Evolutionary conservation across 345 rosid species (phyloP), one percentile per base, ranked within the genome.

Genomic region (Hevea brasiliensis): DNA sequence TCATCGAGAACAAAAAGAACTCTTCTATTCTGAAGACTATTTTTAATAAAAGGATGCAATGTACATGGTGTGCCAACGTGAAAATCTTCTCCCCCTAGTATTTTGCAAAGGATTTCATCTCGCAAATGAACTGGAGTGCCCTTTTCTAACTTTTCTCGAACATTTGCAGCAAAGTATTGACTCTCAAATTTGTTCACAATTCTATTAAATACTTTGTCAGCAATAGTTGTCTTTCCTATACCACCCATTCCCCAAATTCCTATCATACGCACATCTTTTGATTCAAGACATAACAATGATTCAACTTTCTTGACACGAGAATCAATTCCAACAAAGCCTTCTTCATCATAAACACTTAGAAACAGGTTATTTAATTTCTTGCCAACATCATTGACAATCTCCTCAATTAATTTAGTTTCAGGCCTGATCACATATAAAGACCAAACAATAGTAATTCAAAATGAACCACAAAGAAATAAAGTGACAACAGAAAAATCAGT

Each of bases 191-290:
- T 9, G 54, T 45, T 32, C 20, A 60, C 51, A 24, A 67, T 29
- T 12, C 47, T 12, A 12, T 35, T 27, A 54, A 50, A 67, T 37
- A 67, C 3, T 54, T 67, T 67, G 27, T 15, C 45, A 26, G 57
- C 70, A 17, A 50, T 15, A 17, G 70, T 32, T 17, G 58, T 67
- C 48, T 67, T 67, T 1, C 70, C 70, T 0, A 67, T 67, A 32
- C 71, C 45, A 0, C 61, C 61, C 61, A 67, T 67, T 13, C 71
- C 71, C 71, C 71, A 67, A 29, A 67, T 67, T 51, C 71, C 71
- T 50, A 67, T 9, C n/a, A 37, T 3, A 20, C 45, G 42, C 17
- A 67, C 71, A 67, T 67, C 60, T 1, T 6, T 51, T 6, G 45
- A 3, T 42, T 23, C 32, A n/a, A 64, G 6, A 14, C 45, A 7